These are phyloP conservation scores for Mytilinidion resinicola DNA, from an alignment of 495 filamentous ascomycete genomes.

Conservation along the genomic window DNA sequence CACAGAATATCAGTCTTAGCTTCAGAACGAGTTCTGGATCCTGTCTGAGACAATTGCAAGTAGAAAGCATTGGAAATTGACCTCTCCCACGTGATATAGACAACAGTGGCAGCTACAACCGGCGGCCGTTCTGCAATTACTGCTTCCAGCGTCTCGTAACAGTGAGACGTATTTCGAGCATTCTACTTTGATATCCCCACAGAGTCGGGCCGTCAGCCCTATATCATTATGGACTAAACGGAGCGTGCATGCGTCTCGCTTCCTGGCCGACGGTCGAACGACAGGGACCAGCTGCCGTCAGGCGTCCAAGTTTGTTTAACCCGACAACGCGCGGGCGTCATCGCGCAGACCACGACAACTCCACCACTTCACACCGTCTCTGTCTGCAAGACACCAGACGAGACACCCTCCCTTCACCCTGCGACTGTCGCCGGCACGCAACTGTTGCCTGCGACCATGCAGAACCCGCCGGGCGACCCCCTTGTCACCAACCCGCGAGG, in stretches of 20 bases:
- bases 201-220: background rate
- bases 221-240: background rate
- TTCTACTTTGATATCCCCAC: background rate
- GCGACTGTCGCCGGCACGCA: background rate
- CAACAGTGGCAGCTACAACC: too few relatives aligned
- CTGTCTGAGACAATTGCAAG: too few relatives aligned
- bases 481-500: background rate
- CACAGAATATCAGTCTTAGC: too few relatives aligned
- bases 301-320: background rate
- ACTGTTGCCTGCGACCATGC: background rate
- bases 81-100: too few relatives aligned
- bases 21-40: too few relatives aligned
- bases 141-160: too few relatives aligned
- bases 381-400: too few relatives aligned
- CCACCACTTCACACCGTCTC: too few relatives aligned
- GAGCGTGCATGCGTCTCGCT: slow-evolving; percentile 1
- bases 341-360: background rate
- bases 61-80: too few relatives aligned
- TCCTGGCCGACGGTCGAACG: background rate
- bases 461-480: background rate
- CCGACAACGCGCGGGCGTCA: background rate
- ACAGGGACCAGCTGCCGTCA: background rate
- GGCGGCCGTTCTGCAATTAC: too few relatives aligned
- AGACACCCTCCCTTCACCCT: too few relatives aligned
- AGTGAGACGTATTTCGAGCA: too few relatives aligned